Percentiles rank a stretch among this genome's conserved stretches.
phyloP scores from a whole-genome alignment of 352 stramenopile genomes.

The Phytophthora chlamydospora region DNA sequence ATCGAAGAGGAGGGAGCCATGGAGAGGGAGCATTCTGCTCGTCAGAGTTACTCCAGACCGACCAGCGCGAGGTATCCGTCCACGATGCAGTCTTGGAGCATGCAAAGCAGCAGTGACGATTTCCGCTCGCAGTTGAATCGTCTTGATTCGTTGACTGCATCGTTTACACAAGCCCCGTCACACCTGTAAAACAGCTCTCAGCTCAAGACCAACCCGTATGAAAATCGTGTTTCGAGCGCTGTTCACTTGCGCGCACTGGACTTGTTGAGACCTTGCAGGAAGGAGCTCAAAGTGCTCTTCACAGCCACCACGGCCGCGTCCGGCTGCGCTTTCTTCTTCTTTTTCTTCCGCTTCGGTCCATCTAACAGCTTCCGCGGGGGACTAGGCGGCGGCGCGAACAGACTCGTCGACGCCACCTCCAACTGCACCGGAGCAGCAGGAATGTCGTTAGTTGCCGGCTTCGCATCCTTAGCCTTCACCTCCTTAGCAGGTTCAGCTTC shows the following conservation, averaged over 20 bases:
- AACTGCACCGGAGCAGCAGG: constrained; percentile 5
- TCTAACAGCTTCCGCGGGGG: constrained; percentile 76
- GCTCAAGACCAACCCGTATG: too few relatives aligned
- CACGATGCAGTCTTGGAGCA: constrained; percentile 51
- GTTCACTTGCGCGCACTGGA: constrained; percentile 42
- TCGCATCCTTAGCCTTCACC: not conserved
- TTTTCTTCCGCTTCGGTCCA: constrained; percentile 71
- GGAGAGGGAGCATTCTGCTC: constrained; percentile 8
- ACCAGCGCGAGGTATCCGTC: constrained; percentile 43
- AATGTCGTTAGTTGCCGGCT: not conserved
- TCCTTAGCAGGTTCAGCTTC: not conserved
- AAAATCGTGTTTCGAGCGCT: not conserved
- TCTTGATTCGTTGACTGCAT: constrained; percentile 33
- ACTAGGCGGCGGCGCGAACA: constrained; percentile 61
- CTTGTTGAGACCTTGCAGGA: constrained; percentile 53
- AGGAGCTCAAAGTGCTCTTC: constrained; percentile 73
- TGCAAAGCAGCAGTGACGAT: constrained; percentile 34
- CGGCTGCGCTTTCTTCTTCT: constrained; percentile 48
- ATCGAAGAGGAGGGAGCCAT: not conserved
- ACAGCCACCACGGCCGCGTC: constrained; percentile 52
- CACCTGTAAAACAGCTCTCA: constrained; percentile 22
- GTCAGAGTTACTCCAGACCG: constrained; percentile 34
- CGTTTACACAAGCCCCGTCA: constrained; percentile 26
- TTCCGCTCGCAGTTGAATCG: constrained; percentile 35
- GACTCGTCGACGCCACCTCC: constrained; percentile 32